Evolutionary conservation across 208 protist species (phyloP), one percentile per base, ranked within the genome.

Genomic region (Novymonas esmeraldas): DNA sequence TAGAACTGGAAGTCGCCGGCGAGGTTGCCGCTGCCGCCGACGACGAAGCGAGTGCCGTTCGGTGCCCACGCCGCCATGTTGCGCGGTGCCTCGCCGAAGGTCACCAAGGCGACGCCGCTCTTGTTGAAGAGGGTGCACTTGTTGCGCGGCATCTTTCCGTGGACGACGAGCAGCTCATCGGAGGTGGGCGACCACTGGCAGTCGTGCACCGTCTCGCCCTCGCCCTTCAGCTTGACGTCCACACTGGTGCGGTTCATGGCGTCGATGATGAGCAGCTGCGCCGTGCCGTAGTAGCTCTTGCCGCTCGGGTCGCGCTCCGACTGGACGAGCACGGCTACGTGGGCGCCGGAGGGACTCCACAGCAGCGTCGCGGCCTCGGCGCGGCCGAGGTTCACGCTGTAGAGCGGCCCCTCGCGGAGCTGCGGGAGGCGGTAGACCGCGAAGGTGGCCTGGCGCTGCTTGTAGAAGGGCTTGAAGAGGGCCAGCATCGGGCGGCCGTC

Each of bases 261-360:
- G 65, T 97, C 81, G 44, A 97, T 70, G 66, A 96, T 79, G 68
- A 90, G 84, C 22, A 97, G 73, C 24, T 60, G 70, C 36, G 85
- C 73, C 22, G 79, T 92, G 59, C 92, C 94, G 76, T 97, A 97
- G 78, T 97, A 97, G 69, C 88, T 96, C 70, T 90, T 90, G 4
- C 88, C 84, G 58, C 81, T 93, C 20, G 76, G 74, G 64, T 97
- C 90, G 51, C 85, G 81, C 69, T 96, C 87, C n/a, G 79, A 83
- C 66, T 91, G 85, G 2, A 93, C 81, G 48, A 89, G 77, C 14
- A 93, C 69, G 39, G 83, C 87, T 18, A 95, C 61, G 57, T 85
- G 73, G 50, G 87, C 76, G 24, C 90, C 90, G 0, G 81, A 85
- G 6, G 57, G 58, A 68, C 85, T 92, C 87, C 90, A 95, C 1